Base-by-base conservation (phyloP, 441 rosid species). In the Populus hybrid region DNA sequence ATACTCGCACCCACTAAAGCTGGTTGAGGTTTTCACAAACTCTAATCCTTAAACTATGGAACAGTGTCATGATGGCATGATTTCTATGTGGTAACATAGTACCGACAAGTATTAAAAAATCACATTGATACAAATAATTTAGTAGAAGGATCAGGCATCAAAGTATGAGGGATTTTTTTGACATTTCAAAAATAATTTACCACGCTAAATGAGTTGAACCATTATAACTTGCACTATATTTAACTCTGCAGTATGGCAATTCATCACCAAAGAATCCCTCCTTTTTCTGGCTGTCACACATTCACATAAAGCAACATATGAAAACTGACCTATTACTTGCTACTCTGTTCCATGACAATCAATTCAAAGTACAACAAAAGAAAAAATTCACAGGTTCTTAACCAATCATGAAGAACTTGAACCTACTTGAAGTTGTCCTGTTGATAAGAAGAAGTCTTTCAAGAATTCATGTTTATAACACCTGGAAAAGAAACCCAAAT, bases 401-500 rank as follows among this genome's bases (percentile, higher is more conserved):
- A 79, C 69, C 36, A 82, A 63, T 67, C 11, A 8, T 23, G 33
- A 69, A 40, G 38, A 38, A 76, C 10, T 74, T 61, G 81, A 76
- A 92, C 96, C 61, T 89, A 96, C 99, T 74, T 93, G 94, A 84
- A 94, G 92, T 84, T 96, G 97, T 75, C 99, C 99, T 16, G 93
- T 89, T 56, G 97, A 90, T 73, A 94, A 89, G 85, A 93, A 96
- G 91, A 94, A 96, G 85, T 94, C 97, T 87, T 91, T 93, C 88
- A 96, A 82, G 85, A 94, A 92, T 77, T 96, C 98, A 83, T 88
- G 97, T 80, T 91, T 88, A 77, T 90, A 84, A 80, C 92, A 92
- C 87, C 99, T 96, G 91, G 71, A 83, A 38, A 64, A 77, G 23
- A 80, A 38, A 11, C 31, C 18, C 26, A 74, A 65, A 50, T 31